Evolutionary conservation across 331 rosid species (phyloP).

Genomic region (Cydonia oblonga): DNA sequence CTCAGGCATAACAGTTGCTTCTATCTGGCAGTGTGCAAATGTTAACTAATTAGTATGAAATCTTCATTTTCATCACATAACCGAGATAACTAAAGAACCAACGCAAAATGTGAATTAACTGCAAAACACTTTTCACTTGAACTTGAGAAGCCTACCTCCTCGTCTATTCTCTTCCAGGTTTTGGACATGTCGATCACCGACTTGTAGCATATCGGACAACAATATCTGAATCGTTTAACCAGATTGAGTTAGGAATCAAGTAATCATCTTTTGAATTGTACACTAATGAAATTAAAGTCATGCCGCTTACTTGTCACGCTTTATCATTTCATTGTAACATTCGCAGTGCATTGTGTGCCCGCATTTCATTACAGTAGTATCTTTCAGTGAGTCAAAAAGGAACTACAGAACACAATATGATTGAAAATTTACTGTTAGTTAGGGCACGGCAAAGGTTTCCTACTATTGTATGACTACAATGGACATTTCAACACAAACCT

Average conservation of each 20-base stretch:
- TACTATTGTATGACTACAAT: not conserved
- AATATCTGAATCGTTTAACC: slow-evolving; percentile 34
- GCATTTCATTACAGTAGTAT: slow-evolving; percentile 66
- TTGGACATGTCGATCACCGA: slow-evolving; percentile 70
- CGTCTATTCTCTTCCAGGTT: slow-evolving; percentile 70
- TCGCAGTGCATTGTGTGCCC: slow-evolving; percentile 89
- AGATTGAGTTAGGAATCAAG: slow-evolving; percentile 7
- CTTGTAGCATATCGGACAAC: slow-evolving; percentile 86
- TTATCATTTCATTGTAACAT: slow-evolving; percentile 66
- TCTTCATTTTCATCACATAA: not conserved
- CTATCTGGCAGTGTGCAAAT: slow-evolving; percentile 39
- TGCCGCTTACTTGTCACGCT: slow-evolving; percentile 51
- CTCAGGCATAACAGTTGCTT: slow-evolving; percentile 67
- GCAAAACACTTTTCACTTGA: not conserved
- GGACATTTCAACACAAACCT: slow-evolving; percentile 40
- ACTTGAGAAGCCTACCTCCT: slow-evolving; percentile 50
- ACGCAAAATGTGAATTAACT: not conserved
- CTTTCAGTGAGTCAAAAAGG: slow-evolving; percentile 74
- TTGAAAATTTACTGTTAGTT: not conserved
- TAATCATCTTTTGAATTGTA: not conserved
- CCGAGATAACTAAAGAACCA: not conserved
- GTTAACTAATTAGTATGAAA: slow-evolving; percentile 5
- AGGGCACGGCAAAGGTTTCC: not conserved
- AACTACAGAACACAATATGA: slow-evolving; percentile 36
- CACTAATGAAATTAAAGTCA: not conserved